These are phyloP conservation scores for Leccinellum luteum DNA, from an alignment of 768 basidiomycete genomes.

Conservation along the genomic window DNA sequence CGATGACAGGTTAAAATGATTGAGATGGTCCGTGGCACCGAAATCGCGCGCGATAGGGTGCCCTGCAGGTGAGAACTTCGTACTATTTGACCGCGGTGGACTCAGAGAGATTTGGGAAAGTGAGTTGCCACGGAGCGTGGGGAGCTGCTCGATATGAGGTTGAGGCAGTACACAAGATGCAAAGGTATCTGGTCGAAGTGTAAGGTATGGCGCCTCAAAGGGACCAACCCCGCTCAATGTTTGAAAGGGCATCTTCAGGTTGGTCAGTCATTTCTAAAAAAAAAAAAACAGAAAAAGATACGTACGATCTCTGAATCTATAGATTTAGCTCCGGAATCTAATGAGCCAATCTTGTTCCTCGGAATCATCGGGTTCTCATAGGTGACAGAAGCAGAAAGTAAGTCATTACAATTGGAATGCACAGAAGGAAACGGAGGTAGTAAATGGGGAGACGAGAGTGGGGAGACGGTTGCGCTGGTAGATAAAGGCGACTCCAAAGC, in stretches of 20 bases:
- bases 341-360: constrained; percentile 14
- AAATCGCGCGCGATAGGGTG: not conserved
- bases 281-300: not conserved
- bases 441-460: constrained; percentile 10
- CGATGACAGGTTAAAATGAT: constrained; percentile 1
- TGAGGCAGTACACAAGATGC: not conserved
- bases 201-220: not conserved
- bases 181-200: not conserved
- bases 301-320: constrained; percentile 32
- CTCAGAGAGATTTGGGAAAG: not conserved
- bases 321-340: constrained; percentile 18
- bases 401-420: not conserved
- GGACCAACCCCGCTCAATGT: constrained; percentile 26
- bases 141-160: constrained; percentile 4
- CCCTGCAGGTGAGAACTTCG: not conserved
- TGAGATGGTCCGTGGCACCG: not conserved
- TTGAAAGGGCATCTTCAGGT: constrained; percentile 18
- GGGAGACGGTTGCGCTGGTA: constrained; percentile 13
- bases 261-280: not conserved
- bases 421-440: constrained; percentile 17
- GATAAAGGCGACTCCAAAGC: constrained; percentile 1
- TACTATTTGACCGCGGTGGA: not conserved
- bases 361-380: constrained; percentile 15
- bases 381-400: not conserved
- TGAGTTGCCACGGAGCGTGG: not conserved